Percentiles rank a stretch among this genome's conserved stretches.
Conservation (phyloP, 164 flowering plant genomes). For the Vitis amurensis region DNA sequence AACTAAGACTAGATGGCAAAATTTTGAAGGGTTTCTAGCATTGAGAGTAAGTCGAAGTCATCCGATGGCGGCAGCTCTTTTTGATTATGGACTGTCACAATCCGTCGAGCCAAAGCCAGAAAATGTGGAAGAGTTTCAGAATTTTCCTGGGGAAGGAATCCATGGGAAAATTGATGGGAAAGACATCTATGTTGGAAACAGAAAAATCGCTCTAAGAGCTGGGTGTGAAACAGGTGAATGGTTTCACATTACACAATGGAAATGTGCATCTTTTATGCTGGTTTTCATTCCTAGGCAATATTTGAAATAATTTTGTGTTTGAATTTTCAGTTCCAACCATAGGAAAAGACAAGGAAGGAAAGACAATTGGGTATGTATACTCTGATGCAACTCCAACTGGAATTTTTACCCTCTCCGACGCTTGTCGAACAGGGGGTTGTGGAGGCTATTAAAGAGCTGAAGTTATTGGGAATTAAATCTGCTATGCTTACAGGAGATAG, state of each 20-base stretch:
- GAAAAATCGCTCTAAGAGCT: constrained; percentile 62
- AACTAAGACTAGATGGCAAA: background rate
- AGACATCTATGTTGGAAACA: constrained; percentile 67
- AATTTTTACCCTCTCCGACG: constrained; percentile 66
- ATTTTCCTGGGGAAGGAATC: constrained; percentile 92
- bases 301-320: background rate
- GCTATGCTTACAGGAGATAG: constrained; percentile 93
- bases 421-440: constrained; percentile 74
- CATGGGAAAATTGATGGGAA: constrained; percentile 70
- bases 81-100: constrained; percentile 51
- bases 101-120: constrained; percentile 69
- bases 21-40: constrained; percentile 80
- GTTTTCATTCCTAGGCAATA: too few species aligned
- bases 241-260: background rate
- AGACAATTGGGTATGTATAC: constrained; percentile 63
- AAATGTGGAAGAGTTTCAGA: constrained; percentile 62
- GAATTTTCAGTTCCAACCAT: constrained; percentile 40
- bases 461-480: constrained; percentile 62
- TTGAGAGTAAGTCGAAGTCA: constrained; percentile 95
- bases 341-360: constrained; percentile 45
- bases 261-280: too few species aligned
- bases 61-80: constrained; percentile 87
- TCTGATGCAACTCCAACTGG: constrained; percentile 39
- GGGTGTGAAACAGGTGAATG: constrained; percentile 53
- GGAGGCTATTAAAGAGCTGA: constrained; percentile 67